phyloP scores from a whole-genome alignment of 2,329 filamentous ascomycete genomes.

The Botryosphaeria dothidea region DNA sequence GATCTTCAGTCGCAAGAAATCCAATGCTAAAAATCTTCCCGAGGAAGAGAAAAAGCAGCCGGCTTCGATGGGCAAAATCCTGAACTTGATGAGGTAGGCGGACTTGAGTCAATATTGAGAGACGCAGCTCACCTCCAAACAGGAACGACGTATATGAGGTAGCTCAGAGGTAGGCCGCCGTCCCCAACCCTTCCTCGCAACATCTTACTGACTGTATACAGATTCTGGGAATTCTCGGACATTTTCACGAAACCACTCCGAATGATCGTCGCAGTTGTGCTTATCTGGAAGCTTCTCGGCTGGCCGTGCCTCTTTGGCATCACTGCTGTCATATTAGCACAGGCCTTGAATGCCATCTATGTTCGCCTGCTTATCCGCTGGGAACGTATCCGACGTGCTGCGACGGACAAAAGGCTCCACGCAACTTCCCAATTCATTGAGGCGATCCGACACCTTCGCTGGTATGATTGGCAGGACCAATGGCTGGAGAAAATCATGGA shows the following conservation, averaged over 20 bases:
- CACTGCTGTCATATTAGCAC: conserved; percentile 66
- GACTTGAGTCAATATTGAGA: not conserved
- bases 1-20: conserved; percentile 26
- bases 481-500: conserved; percentile 72
- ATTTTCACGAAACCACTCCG: conserved; percentile 76
- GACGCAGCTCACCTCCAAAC: not conserved
- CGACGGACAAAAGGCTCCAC: conserved; percentile 77
- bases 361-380: conserved; percentile 67
- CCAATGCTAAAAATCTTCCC: conserved; percentile 24
- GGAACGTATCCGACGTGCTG: conserved; percentile 69
- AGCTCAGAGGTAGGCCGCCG: conserved; percentile 54
- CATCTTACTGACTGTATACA: conserved; percentile 22
- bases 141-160: conserved; percentile 76
- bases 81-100: conserved; percentile 74
- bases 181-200: not conserved
- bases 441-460: conserved; percentile 75
- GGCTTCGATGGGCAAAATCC: conserved; percentile 85
- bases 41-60: conserved; percentile 49
- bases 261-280: conserved; percentile 69
- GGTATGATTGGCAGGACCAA: conserved; percentile 79
- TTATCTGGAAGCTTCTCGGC: conserved; percentile 78
- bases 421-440: conserved; percentile 85
- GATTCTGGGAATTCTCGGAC: conserved; percentile 85
- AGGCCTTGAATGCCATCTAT: conserved; percentile 68
- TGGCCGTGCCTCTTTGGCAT: conserved; percentile 77